Conservation (phyloP, 768 basidiomycete species). For the Royoungia palumana region DNA sequence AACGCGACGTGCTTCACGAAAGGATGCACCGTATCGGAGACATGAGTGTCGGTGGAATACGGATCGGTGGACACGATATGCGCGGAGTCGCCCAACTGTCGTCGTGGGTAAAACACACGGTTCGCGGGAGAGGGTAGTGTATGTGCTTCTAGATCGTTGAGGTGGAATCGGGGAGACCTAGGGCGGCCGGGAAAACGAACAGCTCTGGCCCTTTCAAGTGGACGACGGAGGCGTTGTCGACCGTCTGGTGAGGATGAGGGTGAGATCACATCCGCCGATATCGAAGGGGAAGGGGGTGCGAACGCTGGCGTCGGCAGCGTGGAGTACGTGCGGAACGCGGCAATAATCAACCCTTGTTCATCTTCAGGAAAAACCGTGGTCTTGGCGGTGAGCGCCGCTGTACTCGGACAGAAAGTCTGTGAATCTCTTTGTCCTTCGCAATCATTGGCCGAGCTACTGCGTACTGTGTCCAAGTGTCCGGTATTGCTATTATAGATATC, state of each 20-base stretch:
- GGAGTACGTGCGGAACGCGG: constrained; percentile 25
- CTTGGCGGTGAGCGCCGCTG: constrained; percentile 8
- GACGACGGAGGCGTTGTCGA: constrained; percentile 26
- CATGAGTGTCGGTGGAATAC: constrained; percentile 2
- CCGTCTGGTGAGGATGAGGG: constrained; percentile 19
- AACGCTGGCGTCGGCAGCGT: constrained; percentile 26
- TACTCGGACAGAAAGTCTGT: constrained; percentile 11
- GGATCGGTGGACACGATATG: constrained; percentile 5
- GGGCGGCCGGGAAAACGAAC: constrained; percentile 29
- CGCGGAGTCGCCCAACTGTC: constrained; percentile 14
- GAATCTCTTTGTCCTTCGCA: constrained; percentile 11
- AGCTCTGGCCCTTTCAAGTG: constrained; percentile 32
- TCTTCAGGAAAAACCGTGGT: constrained; percentile 10
- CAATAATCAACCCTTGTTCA: constrained; percentile 14
- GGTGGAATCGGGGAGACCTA: constrained; percentile 23
- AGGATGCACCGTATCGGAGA: constrained; percentile 5
- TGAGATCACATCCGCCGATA: constrained; percentile 24
- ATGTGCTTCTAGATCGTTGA: constrained; percentile 11
- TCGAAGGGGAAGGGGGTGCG: constrained; percentile 29
- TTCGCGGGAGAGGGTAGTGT: constrained; percentile 4
- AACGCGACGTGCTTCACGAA: constrained; percentile 21
- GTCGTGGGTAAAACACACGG: constrained; percentile 2
- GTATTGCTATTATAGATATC: not conserved
- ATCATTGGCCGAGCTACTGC: not conserved
- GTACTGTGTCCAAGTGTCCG: not conserved